A percentile compares a stretch with the other conserved stretches of the same genome.
phyloP scores from a whole-genome alignment of 495 filamentous ascomycete species.

The Trypethelium eluteriae region DNA sequence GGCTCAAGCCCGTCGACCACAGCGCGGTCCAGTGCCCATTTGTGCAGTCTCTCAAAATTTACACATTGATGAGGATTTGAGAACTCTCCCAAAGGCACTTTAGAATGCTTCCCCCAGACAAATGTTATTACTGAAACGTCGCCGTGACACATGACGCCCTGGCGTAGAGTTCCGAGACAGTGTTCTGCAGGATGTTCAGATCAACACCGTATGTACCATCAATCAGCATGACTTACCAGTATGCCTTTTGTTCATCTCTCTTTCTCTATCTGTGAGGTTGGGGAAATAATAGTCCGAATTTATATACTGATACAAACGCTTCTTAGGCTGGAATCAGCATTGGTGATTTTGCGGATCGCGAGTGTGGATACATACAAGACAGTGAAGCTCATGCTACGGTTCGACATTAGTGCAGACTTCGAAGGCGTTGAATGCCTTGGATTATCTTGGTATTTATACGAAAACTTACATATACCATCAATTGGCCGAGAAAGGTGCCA shows the following conservation, averaged over 20 bases:
- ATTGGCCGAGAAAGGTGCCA: constrained; percentile 5
- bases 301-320: constrained; percentile 10
- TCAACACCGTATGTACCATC: constrained; percentile 3
- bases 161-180: constrained; percentile 12
- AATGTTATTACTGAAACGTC: constrained; percentile 10
- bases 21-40: background rate
- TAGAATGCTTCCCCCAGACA: constrained; percentile 10
- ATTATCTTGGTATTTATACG: background rate
- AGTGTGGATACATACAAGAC: constrained; percentile 6
- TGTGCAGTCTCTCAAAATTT: constrained; percentile 8
- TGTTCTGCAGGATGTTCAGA: constrained; percentile 8
- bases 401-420: constrained; percentile 7
- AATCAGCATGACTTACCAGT: background rate
- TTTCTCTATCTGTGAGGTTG: constrained; percentile 13
- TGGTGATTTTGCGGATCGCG: background rate
- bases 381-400: constrained; percentile 5
- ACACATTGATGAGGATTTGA: constrained; percentile 11
- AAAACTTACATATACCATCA: constrained; percentile 10
- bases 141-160: constrained; percentile 9
- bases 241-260: constrained; percentile 12
- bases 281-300: constrained; percentile 8
- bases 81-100: constrained; percentile 12
- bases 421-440: background rate
- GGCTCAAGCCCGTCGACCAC: constrained; percentile 5
- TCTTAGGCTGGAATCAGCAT: background rate